Percentiles rank a stretch among this genome's conserved stretches.
phyloP scores from a whole-genome alignment of 805 yeast genomes.

The Candida arabinofermentans region DNA sequence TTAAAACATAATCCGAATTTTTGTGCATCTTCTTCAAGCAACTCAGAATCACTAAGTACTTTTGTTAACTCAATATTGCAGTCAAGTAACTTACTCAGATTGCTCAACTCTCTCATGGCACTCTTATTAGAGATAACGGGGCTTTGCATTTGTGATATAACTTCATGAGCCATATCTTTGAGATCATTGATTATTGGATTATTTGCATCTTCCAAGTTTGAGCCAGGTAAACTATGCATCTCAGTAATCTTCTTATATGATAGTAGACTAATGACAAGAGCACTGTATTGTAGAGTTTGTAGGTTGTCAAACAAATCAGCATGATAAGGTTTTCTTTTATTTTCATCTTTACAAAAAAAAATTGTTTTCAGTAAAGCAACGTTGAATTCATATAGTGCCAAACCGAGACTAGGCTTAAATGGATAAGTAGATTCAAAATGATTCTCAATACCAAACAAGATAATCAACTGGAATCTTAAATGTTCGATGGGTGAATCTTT shows the following conservation, averaged over 20 bases:
- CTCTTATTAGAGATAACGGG: too few relatives aligned
- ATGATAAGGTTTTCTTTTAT: not conserved
- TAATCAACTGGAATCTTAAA: conserved; percentile 11
- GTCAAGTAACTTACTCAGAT: too few relatives aligned
- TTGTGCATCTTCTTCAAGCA: too few relatives aligned
- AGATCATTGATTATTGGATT: conserved; percentile 4
- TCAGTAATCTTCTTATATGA: conserved; percentile 4
- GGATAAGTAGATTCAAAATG: conserved; percentile 2
- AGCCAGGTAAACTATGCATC: not conserved
- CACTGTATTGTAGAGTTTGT: not conserved
- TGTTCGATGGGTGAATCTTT: conserved; percentile 8
- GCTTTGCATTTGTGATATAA: too few relatives aligned
- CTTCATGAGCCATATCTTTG: conserved; percentile 1
- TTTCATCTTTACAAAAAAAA: conserved; percentile 1
- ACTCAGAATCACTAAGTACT: too few relatives aligned
- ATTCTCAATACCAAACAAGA: conserved; percentile 10
- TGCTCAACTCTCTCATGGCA: too few relatives aligned
- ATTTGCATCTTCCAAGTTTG: not conserved
- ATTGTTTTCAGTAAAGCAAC: conserved; percentile 5
- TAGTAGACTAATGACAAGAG: conserved; percentile 1
- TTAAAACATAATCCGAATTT: too few relatives aligned
- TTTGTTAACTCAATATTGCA: too few relatives aligned
- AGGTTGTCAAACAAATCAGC: not conserved
- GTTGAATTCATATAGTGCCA: conserved; percentile 16
- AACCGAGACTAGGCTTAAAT: conserved; percentile 10